Evolutionary conservation across 805 yeast genomes (phyloP).

Genomic region (Nakazawaea holstii): DNA sequence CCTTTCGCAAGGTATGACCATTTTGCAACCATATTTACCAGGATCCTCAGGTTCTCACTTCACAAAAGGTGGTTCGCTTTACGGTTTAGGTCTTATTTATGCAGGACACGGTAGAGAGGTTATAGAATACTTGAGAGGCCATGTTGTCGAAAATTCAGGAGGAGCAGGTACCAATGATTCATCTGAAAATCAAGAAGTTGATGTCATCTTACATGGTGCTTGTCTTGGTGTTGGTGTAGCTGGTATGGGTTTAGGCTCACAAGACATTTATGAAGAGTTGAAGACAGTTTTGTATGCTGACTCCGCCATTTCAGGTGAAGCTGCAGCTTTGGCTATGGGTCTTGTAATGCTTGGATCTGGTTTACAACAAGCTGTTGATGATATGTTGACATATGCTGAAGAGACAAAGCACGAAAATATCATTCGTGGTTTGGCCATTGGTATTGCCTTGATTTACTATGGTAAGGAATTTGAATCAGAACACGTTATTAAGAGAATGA

Average conservation of each 20-base stretch:
- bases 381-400: constrained; percentile 86
- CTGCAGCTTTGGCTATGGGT: constrained; percentile 96
- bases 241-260: constrained; percentile 86
- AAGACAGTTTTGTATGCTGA: constrained; percentile 82
- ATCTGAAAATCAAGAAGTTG: constrained; percentile 66
- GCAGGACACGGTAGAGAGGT: constrained; percentile 95
- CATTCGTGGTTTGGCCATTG: constrained; percentile 87
- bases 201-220: constrained; percentile 91
- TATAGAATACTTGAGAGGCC: constrained; percentile 69
- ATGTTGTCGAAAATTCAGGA: constrained; percentile 47
- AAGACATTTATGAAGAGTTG: constrained; percentile 70
- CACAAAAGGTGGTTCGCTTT: constrained; percentile 93
- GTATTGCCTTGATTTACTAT: constrained; percentile 79
- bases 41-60: constrained; percentile 75
- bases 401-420: constrained; percentile 96
- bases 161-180: constrained; percentile 25
- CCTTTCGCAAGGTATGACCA: constrained; percentile 80
- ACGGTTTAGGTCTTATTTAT: constrained; percentile 87
- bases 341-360: constrained; percentile 92
- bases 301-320: constrained; percentile 91
- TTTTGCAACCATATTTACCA: constrained; percentile 88
- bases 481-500: constrained; percentile 53
- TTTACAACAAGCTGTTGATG: constrained; percentile 56
- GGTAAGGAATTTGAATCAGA: constrained; percentile 85
- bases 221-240: constrained; percentile 94